Percentiles rank a stretch among this genome's conserved stretches.
These are phyloP conservation scores for Pythium diclinum DNA, from an alignment of 352 stramenopile species.

Conservation along the genomic window DNA sequence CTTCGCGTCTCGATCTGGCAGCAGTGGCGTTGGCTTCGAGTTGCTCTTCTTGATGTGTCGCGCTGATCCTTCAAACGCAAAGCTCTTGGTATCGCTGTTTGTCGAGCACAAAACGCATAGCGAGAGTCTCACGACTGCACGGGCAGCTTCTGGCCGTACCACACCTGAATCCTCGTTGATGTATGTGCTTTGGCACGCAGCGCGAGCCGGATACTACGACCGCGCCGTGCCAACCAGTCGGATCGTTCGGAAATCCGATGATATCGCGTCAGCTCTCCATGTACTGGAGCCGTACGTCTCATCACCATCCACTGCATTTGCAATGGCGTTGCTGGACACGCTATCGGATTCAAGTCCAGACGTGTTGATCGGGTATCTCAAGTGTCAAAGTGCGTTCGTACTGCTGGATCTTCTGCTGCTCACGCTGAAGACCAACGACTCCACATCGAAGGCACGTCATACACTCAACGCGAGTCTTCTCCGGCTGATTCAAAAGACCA, in stretches of 20 bases:
- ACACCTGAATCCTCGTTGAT: neutral
- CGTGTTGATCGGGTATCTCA: constrained; percentile 4
- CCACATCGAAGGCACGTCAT: constrained; percentile 6
- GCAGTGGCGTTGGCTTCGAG: constrained; percentile 12
- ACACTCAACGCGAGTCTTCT: constrained; percentile 6
- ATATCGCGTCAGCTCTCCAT: neutral
- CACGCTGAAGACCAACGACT: neutral
- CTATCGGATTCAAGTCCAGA: neutral
- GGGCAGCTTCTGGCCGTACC: neutral
- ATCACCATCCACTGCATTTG: constrained; percentile 5
- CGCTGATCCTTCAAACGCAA: constrained; percentile 1
- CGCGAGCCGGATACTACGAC: constrained; percentile 8
- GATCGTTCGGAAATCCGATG: constrained; percentile 1
- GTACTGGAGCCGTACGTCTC: constrained; percentile 11
- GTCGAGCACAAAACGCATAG: neutral
- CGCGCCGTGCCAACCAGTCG: constrained; percentile 4
- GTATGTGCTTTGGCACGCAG: constrained; percentile 9
- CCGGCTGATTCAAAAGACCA: neutral
- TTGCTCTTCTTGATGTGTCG: constrained; percentile 18
- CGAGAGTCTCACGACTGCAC: neutral
- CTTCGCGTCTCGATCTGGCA: constrained; percentile 3
- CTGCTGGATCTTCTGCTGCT: constrained; percentile 17
- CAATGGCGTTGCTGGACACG: constrained; percentile 12
- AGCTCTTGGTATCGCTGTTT: neutral
- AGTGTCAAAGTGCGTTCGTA: constrained; percentile 9